Base-by-base conservation (phyloP, 345 rosid species). In the Geranium rotundifolium region DNA sequence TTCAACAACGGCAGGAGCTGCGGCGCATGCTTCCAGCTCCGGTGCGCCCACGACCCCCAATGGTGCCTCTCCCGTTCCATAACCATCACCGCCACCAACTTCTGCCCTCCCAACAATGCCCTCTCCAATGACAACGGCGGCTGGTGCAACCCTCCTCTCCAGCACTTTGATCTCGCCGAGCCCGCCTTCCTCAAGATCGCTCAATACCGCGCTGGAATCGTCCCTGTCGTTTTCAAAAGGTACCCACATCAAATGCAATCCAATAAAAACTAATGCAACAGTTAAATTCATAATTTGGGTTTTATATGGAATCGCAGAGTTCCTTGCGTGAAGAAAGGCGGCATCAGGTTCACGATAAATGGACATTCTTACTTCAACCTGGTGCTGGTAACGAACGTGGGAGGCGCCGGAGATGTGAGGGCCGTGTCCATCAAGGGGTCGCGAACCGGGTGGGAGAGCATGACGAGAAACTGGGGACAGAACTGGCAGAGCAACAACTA, bases 391-490 rank as follows among this genome's bases (percentile, higher is more conserved):
- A 84, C 90, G 13, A 87, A 87, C 75, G 95, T 87, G 0, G 95
- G 95, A 55, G 95, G 86, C 27, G 95, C 95, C 3, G 95, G 95
- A 10, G 95, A 87, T 59, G 90, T 84, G 7, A 84, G 79, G 66
- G 62, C 90, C 0, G 95, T 29, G 58, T 54, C 77, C 37, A 67
- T 84, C 64, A 87, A 87, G 65, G 95, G 95, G 0, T 82, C 90
- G 4, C 78, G 75, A 64, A 82, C 88, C 0, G 86, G 90, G 4
- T 87, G 95, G 95, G 88, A 84, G 67, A 54, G 84, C 0, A 84
- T 87, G 90, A 81, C 95, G 0, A 80, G 95, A 17, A 87, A 87
- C 79, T 87, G 95, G 95, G 95, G 95, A 62, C 90, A 84, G 56
- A 87, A 87, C 78, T 87, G 93, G 93, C 93, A 86, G 63, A 84